A percentile compares a stretch with the other conserved stretches of the same genome.
phyloP scores from a whole-genome alignment of 257 asterid species.

The Solanum ossicruentum region DNA sequence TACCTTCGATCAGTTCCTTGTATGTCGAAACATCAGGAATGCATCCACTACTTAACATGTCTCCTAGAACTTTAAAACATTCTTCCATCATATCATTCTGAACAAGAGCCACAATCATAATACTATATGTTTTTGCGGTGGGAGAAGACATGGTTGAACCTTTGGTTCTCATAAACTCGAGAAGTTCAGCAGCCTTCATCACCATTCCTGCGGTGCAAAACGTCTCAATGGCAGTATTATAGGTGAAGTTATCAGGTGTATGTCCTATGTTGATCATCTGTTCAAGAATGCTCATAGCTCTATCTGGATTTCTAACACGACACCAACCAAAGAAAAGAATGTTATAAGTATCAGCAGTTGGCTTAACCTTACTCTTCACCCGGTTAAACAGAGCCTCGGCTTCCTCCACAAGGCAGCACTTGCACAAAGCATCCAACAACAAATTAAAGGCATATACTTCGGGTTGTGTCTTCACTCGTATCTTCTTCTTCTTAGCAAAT shows the following conservation, averaged over 20 bases:
- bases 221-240: constrained; percentile 78
- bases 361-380: constrained; percentile 53
- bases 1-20: constrained; percentile 74
- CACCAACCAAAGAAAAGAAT: constrained; percentile 90
- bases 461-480: constrained; percentile 82
- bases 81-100: constrained; percentile 64
- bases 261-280: constrained; percentile 67
- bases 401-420: constrained; percentile 79
- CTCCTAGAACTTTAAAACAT: constrained; percentile 39
- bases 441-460: constrained; percentile 73
- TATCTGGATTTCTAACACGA: constrained; percentile 60
- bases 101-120: constrained; percentile 61
- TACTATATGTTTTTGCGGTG: constrained; percentile 72
- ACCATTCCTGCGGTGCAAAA: constrained; percentile 86
- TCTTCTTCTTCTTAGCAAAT: constrained; percentile 76
- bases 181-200: constrained; percentile 53
- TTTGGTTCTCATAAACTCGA: constrained; percentile 65
- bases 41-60: constrained; percentile 71
- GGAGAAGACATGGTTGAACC: constrained; percentile 87
- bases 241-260: constrained; percentile 67
- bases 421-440: constrained; percentile 78
- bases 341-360: constrained; percentile 68
- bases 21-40: constrained; percentile 89
- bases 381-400: constrained; percentile 60
- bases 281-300: constrained; percentile 60